A percentile compares a stretch with the other conserved stretches of the same genome.
These are phyloP conservation scores for Anaeramoeba ignava DNA, from an alignment of 78 protist species.

Conservation along the genomic window DNA sequence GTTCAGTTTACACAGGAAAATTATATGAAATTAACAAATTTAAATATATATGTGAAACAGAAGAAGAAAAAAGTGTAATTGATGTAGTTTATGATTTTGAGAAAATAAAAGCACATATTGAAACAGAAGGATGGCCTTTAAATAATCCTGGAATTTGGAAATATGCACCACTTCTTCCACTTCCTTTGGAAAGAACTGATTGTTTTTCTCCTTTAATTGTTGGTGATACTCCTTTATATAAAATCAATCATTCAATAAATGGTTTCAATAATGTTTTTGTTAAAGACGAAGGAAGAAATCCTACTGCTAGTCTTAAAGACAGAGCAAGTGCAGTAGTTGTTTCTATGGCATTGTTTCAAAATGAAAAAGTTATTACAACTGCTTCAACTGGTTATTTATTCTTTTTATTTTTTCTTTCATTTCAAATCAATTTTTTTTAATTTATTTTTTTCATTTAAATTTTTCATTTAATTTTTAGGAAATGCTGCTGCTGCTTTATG, in stretches of 20 bases:
- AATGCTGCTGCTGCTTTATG: no score
- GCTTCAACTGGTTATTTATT: slow-evolving; percentile 53
- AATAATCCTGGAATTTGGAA: background rate
- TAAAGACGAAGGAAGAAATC: slow-evolving; percentile 40
- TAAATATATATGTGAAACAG: background rate
- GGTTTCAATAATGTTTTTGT: slow-evolving; percentile 19
- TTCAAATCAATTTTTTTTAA: no score
- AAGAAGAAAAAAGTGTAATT: background rate
- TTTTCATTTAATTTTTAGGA: no score
- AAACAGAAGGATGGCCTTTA: background rate
- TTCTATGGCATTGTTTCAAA: background rate
- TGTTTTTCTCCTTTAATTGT: background rate
- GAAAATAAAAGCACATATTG: background rate
- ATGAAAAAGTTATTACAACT: slow-evolving; percentile 12
- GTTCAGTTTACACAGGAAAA: background rate
- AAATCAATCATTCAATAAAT: background rate
- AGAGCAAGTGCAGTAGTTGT: slow-evolving; percentile 31
- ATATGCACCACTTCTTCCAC: background rate
- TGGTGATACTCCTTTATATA: background rate
- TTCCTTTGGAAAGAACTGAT: background rate
- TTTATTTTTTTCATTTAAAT: no score
- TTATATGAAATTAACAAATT: background rate
- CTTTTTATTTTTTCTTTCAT: no score
- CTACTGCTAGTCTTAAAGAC: slow-evolving; percentile 38
- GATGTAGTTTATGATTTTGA: background rate